Evolutionary conservation across 768 basidiomycete genomes (phyloP), one percentile per base, ranked within the genome.

Genomic region (Galerina sulciceps): DNA sequence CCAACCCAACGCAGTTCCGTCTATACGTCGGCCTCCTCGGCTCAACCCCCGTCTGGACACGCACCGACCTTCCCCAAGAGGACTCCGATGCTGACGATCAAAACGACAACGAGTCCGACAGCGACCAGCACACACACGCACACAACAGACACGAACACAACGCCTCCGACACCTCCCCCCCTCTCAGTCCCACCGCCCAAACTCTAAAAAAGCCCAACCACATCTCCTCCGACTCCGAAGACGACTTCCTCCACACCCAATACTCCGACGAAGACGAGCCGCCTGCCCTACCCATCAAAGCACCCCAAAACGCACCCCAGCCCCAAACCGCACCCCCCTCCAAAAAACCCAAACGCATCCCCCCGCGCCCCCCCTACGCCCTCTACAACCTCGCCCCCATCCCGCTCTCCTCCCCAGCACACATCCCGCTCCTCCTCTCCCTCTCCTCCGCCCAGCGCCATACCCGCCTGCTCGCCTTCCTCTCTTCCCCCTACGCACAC

Each of bases 1-100:
- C 13, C 31, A n/a, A n/a, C n/a, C n/a, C n/a, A n/a, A n/a, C n/a
- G n/a, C 64, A 91, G 90, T 87, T 87, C 65, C 82, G 85, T 15
- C 64, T 87, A 37, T 91, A 80, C 65, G 67, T 79, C 14, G 89
- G 89, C 20, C 74, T 91, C 10, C 76, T 85, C 6, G 73, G 80
- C 45, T 79, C 79, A 48, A 78, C 79, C 0, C 81, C 81, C 4
- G 68, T 78, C 20, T 79, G 79, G 77, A 71, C 67, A 3, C 72
- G 76, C 35, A 73, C 71, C 8, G 74, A 76, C 59, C 76, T 80
- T 48, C 57, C 61, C 4, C 61, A 53, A 22, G 69, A 62, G 3
- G 75, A 74, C 1, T 62, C 69, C 6, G 75, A 71, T 4, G 65
- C 71, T 4, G 74, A 71, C 41, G 61, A n/a, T n/a, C n/a, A n/a